These are phyloP conservation scores for Calonectria naviculata DNA, from an alignment of 2,329 filamentous ascomycete genomes.

Conservation along the genomic window DNA sequence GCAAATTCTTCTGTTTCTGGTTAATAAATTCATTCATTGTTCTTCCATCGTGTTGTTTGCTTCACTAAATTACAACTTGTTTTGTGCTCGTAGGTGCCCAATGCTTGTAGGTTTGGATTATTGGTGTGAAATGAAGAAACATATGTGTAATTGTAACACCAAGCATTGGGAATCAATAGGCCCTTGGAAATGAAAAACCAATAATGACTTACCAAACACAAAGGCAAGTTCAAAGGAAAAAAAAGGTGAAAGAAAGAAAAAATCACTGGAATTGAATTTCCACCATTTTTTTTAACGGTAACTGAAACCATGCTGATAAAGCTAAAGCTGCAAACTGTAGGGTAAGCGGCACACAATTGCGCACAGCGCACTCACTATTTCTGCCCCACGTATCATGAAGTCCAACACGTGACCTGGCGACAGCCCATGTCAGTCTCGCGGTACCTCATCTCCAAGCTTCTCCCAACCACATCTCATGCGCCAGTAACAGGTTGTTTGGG, in stretches of 20 bases:
- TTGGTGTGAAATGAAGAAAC: no score
- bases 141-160: no score
- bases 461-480: constrained; percentile 15
- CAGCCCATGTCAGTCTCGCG: constrained; percentile 32
- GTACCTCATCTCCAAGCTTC: constrained; percentile 10
- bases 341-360: neutral
- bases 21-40: neutral
- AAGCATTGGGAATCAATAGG: no score
- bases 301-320: neutral
- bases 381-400: neutral
- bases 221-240: no score
- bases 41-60: neutral
- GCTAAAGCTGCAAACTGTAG: neutral
- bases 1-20: neutral
- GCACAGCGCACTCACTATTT: neutral
- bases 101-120: no score
- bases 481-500: neutral
- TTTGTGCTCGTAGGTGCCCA: neutral
- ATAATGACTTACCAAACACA: no score
- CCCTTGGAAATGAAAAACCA: no score
- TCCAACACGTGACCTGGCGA: constrained; percentile 41
- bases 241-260: no score
- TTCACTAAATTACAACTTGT: neutral
- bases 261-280: no score
- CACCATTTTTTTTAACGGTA: no score